Conservation (phyloP, 768 basidiomycete species). For the Infundibulicybe gibba region DNA sequence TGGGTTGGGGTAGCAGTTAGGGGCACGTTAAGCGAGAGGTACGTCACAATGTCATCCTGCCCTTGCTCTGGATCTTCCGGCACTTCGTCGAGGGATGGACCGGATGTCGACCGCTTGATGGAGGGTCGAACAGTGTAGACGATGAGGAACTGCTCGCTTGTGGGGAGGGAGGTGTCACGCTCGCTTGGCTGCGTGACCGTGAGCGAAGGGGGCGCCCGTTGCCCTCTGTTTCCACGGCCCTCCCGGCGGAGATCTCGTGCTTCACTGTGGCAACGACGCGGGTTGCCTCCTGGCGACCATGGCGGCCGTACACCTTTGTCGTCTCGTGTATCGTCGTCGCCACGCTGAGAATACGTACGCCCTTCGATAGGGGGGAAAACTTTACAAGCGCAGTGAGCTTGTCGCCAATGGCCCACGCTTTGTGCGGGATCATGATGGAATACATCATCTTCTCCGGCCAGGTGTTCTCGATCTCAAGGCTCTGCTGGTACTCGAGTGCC, state of each 20-base stretch:
- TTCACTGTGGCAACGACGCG: slow-evolving; percentile 57
- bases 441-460: slow-evolving; percentile 99
- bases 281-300: slow-evolving; percentile 55
- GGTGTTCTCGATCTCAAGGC: slow-evolving; percentile 92
- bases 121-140: not conserved
- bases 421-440: slow-evolving; percentile 88
- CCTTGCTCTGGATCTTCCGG: slow-evolving; percentile 7
- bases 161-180: slow-evolving; percentile 8
- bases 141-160: not conserved
- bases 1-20: slow-evolving; percentile 66
- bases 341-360: slow-evolving; percentile 67
- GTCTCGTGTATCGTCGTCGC: slow-evolving; percentile 72
- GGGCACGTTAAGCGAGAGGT: slow-evolving; percentile 60
- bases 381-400: slow-evolving; percentile 78
- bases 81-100: not conserved
- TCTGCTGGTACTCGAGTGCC: slow-evolving; percentile 93
- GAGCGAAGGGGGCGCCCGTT: slow-evolving; percentile 14
- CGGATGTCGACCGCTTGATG: not conserved
- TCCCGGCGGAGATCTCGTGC: slow-evolving; percentile 67
- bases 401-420: slow-evolving; percentile 93
- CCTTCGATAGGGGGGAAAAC: slow-evolving; percentile 84
- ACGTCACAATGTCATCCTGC: slow-evolving; percentile 53
- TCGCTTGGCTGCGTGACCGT: slow-evolving; percentile 4
- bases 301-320: slow-evolving; percentile 54
- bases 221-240: slow-evolving; percentile 36